phyloP scores from a whole-genome alignment of 331 rosid genomes.

The Acacia concinna region DNA sequence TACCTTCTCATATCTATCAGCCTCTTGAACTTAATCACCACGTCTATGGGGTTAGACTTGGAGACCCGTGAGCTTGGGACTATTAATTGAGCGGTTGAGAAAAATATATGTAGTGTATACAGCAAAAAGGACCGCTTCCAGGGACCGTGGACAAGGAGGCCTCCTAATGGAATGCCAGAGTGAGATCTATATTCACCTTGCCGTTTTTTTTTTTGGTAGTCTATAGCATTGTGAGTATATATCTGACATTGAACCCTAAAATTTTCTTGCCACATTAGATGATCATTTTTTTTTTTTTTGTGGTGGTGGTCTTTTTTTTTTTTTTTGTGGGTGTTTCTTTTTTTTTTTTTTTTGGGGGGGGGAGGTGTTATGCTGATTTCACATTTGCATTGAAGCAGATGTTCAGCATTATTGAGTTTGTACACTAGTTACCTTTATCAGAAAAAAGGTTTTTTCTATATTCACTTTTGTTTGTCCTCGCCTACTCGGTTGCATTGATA shows the following conservation, averaged over 20 bases:
- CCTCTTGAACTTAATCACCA: slow-evolving; percentile 12
- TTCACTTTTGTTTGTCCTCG: neutral
- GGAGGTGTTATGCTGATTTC: neutral
- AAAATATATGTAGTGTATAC: slow-evolving; percentile 23
- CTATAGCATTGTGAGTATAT: slow-evolving; percentile 22
- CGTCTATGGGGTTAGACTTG: slow-evolving; percentile 11
- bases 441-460: neutral
- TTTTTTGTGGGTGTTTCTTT: neutral
- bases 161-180: slow-evolving; percentile 8
- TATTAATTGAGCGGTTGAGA: slow-evolving; percentile 17
- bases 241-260: slow-evolving; percentile 15
- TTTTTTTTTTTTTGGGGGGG: neutral
- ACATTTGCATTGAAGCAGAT: slow-evolving; percentile 9
- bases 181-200: slow-evolving; percentile 23
- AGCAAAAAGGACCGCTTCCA: slow-evolving; percentile 8
- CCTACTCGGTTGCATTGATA: neutral
- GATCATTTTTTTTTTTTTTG: neutral
- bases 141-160: slow-evolving; percentile 30
- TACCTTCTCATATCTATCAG: neutral
- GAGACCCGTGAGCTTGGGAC: slow-evolving; percentile 15
- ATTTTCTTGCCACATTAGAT: slow-evolving; percentile 12
- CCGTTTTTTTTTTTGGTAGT: slow-evolving; percentile 35
- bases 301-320: too few relatives aligned
- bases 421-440: neutral
- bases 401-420: slow-evolving; percentile 25